Conservation (phyloP, 768 basidiomycete species). For the Rhizopogon roseolus region DNA sequence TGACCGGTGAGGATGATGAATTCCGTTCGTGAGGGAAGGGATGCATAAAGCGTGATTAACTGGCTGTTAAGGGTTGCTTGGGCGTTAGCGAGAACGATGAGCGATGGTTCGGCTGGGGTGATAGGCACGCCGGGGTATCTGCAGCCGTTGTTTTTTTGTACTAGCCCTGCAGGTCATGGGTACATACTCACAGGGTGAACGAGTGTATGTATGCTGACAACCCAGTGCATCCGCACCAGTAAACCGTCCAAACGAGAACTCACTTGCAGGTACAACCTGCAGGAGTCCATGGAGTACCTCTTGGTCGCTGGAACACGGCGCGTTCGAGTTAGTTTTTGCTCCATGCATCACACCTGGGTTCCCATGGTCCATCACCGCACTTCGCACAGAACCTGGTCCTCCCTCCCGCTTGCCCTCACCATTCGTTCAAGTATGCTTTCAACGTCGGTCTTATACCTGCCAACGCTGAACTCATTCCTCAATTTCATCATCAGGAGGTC, state of each 20-base stretch:
- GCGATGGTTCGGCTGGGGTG: slow-evolving; percentile 26
- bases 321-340: slow-evolving; percentile 69
- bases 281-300: slow-evolving; percentile 71
- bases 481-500: slow-evolving; percentile 84
- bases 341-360: slow-evolving; percentile 84
- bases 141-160: slow-evolving; percentile 39
- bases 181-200: neutral
- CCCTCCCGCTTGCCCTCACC: slow-evolving; percentile 45
- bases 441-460: slow-evolving; percentile 78
- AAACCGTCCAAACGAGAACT: slow-evolving; percentile 82
- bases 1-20: slow-evolving; percentile 87
- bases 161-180: slow-evolving; percentile 48
- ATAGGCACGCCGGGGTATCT: slow-evolving; percentile 27
- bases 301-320: slow-evolving; percentile 72
- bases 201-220: slow-evolving; percentile 47
- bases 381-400: slow-evolving; percentile 38
- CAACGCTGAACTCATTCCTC: slow-evolving; percentile 71
- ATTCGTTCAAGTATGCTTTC: slow-evolving; percentile 90
- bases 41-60: slow-evolving; percentile 54
- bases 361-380: slow-evolving; percentile 82
- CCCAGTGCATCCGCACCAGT: slow-evolving; percentile 75
- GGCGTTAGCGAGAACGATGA: slow-evolving; percentile 29
- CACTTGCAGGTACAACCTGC: slow-evolving; percentile 55
- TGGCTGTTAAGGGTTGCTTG: slow-evolving; percentile 55
- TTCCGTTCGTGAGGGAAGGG: slow-evolving; percentile 77